Conservation (phyloP, 2,329 filamentous ascomycete species). For the Ophiobolus disseminans region DNA sequence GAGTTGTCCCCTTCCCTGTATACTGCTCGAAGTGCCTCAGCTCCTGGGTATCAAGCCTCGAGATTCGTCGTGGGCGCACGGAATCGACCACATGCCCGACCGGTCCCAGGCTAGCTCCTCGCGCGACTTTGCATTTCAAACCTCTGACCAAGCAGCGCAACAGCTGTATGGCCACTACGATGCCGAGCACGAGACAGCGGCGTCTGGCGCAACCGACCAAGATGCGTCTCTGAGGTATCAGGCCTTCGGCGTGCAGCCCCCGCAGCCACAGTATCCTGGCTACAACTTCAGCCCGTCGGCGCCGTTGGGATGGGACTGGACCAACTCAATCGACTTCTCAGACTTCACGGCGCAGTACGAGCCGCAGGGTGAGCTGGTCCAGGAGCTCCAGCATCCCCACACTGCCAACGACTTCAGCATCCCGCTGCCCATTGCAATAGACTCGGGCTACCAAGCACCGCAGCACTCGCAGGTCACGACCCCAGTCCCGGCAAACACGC, state of each 20-base stretch:
- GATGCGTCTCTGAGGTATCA: constrained; percentile 27
- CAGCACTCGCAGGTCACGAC: constrained; percentile 20
- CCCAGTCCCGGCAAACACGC: constrained; percentile 17
- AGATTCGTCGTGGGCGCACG: constrained; percentile 20
- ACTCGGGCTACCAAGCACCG: constrained; percentile 29
- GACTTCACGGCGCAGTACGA: constrained; percentile 50
- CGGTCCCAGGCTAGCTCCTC: constrained; percentile 27
- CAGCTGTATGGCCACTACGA: constrained; percentile 33
- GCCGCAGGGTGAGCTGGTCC: constrained; percentile 55
- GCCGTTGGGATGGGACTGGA: constrained; percentile 49
- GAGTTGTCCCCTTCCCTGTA: constrained; percentile 3
- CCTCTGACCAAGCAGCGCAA: constrained; percentile 41
- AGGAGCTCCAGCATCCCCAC: constrained; percentile 43
- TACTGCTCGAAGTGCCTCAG: constrained; percentile 8
- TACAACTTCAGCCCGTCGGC: constrained; percentile 32
- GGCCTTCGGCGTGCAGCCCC: constrained; percentile 25
- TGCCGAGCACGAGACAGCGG: constrained; percentile 34
- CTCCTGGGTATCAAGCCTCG: constrained; percentile 12
- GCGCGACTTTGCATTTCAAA: constrained; percentile 42
- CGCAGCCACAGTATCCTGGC: constrained; percentile 26
- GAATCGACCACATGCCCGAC: constrained; percentile 39
- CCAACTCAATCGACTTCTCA: constrained; percentile 42
- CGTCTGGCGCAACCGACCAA: constrained; percentile 24
- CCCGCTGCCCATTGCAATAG: constrained; percentile 35
- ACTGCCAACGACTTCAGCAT: constrained; percentile 49